These are phyloP conservation scores for Lycium barbarum DNA, from an alignment of 257 asterid species.

Conservation along the genomic window DNA sequence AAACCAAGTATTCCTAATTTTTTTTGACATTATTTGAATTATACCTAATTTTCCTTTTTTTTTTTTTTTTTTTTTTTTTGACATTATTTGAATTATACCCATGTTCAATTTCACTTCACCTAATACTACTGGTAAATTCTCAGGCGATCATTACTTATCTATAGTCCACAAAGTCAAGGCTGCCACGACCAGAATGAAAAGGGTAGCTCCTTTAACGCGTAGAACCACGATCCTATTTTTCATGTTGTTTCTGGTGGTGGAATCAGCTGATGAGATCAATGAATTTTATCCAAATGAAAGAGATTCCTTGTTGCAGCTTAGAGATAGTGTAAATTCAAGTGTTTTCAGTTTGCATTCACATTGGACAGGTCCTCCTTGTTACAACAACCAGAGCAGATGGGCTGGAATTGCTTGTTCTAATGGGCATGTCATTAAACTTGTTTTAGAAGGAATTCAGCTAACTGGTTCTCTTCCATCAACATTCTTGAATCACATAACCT, in stretches of 20 bases:
- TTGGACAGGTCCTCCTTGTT: conserved; percentile 87
- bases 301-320: conserved; percentile 57
- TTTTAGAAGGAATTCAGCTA: conserved; percentile 56
- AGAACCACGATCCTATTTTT: background rate
- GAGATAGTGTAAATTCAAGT: conserved; percentile 56
- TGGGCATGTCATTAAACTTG: conserved; percentile 56
- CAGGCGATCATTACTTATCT: conserved; percentile 18
- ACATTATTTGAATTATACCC: conserved; percentile 8
- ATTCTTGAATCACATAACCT: conserved; percentile 55
- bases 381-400: conserved; percentile 61
- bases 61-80: background rate
- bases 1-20: background rate
- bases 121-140: conserved; percentile 16
- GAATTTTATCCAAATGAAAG: conserved; percentile 59
- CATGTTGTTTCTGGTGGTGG: background rate
- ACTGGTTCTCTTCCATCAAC: conserved; percentile 55
- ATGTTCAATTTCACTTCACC: conserved; percentile 25
- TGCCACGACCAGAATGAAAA: conserved; percentile 21
- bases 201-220: background rate
- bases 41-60: background rate
- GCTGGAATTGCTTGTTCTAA: conserved; percentile 61
- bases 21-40: conserved; percentile 14
- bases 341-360: conserved; percentile 52
- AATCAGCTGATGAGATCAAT: conserved; percentile 10
- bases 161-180: conserved; percentile 3